phyloP scores from a whole-genome alignment of 306 rosid genomes.

The Mimosa bimucronata region DNA sequence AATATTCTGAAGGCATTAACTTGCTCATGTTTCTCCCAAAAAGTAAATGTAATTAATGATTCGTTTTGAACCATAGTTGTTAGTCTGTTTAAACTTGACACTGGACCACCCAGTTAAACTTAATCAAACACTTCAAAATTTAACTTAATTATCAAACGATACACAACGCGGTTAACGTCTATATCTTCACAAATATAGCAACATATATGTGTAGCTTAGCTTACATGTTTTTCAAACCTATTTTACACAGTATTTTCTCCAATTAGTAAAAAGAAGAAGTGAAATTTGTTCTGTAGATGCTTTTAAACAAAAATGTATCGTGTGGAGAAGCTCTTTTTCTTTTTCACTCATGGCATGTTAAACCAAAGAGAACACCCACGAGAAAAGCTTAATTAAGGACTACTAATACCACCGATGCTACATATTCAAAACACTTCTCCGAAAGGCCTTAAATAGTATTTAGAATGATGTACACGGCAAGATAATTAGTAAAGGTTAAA shows the following conservation, averaged over 20 bases:
- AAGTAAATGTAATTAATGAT: not conserved
- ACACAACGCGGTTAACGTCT: not conserved
- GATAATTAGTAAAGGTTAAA: not conserved
- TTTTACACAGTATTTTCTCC: not conserved
- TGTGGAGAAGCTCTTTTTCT: not conserved
- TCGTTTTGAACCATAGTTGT: not conserved
- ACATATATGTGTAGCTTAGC: not conserved
- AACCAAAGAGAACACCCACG: not conserved
- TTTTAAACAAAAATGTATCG: not conserved
- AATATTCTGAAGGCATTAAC: not conserved
- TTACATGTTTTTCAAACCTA: slow-evolving; percentile 5
- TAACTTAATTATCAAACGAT: not conserved
- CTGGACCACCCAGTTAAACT: not conserved
- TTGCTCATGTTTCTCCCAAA: not conserved
- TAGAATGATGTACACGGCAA: slow-evolving; percentile 15
- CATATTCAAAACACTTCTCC: not conserved
- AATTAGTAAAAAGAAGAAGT: not conserved
- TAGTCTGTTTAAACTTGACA: slow-evolving; percentile 9
- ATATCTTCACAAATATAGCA: not conserved
- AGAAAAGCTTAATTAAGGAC: not conserved
- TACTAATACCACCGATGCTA: not conserved
- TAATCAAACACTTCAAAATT: slow-evolving; percentile 3
- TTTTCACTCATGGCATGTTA: not conserved
- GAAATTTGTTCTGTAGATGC: not conserved
- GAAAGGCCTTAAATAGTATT: not conserved